Conservation (phyloP, 257 asterid species). For the Solanum chilense region DNA sequence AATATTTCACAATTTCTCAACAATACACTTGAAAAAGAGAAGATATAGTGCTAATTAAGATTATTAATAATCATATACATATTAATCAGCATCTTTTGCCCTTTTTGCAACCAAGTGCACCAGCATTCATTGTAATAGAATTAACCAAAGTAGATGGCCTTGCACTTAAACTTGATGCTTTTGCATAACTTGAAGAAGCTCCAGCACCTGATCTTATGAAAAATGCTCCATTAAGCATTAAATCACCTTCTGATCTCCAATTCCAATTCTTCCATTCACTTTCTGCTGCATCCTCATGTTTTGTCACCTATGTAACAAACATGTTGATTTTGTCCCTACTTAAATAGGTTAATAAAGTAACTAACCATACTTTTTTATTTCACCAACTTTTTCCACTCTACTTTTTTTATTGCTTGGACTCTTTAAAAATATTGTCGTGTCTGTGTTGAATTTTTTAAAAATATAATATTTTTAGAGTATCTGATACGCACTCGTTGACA, state of each 20-base stretch:
- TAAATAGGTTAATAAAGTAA: background rate
- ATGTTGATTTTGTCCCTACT: background rate
- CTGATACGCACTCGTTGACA: too few relatives aligned
- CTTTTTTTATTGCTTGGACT: background rate
- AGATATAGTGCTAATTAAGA: background rate
- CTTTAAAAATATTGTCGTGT: too few relatives aligned
- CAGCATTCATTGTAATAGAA: slow-evolving; percentile 50
- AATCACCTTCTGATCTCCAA: slow-evolving; percentile 82
- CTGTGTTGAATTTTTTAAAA: too few relatives aligned
- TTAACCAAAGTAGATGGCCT: slow-evolving; percentile 59
- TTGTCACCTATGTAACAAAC: slow-evolving; percentile 39
- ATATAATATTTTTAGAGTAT: too few relatives aligned
- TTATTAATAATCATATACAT: background rate
- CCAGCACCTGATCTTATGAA: slow-evolving; percentile 70
- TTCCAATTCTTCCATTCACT: slow-evolving; percentile 72
- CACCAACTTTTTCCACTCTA: background rate
- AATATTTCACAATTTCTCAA: background rate
- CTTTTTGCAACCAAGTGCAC: slow-evolving; percentile 53
- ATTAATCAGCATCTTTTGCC: slow-evolving; percentile 40
- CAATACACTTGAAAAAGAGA: background rate
- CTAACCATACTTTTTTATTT: background rate
- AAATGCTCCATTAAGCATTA: slow-evolving; percentile 81
- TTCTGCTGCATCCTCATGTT: slow-evolving; percentile 61
- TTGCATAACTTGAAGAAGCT: slow-evolving; percentile 73
- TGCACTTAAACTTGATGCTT: slow-evolving; percentile 89